Percentiles rank a stretch among this genome's conserved stretches.
These are phyloP conservation scores for Phytophthora brassicae DNA, from an alignment of 352 stramenopile species.

Conservation along the genomic window DNA sequence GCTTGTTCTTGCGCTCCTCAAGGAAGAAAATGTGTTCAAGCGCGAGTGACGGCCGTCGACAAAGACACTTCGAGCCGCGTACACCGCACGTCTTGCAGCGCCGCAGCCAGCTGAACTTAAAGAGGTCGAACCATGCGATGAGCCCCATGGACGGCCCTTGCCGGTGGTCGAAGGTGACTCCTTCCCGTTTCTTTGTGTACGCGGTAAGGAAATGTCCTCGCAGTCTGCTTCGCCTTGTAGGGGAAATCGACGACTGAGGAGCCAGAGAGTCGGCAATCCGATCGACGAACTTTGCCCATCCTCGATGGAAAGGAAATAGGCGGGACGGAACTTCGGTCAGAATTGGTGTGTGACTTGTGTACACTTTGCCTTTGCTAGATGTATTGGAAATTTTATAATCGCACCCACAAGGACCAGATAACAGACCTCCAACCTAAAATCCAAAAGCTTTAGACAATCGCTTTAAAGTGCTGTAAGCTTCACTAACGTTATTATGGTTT, in stretches of 20 bases:
- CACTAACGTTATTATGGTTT: no score
- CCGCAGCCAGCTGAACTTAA: slow-evolving; percentile 73
- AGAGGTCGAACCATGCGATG: slow-evolving; percentile 59
- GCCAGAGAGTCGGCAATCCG: slow-evolving; percentile 18
- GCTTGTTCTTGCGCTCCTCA: slow-evolving; percentile 83
- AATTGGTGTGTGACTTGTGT: neutral
- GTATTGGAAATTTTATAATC: no score
- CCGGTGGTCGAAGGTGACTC: no score
- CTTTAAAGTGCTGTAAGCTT: no score
- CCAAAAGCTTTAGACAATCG: no score
- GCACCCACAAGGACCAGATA: slow-evolving; percentile 1
- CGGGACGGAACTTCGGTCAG: neutral
- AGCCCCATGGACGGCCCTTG: slow-evolving; percentile 65
- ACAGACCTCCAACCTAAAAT: no score
- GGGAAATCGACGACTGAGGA: slow-evolving; percentile 25
- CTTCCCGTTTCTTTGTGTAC: no score
- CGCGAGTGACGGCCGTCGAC: slow-evolving; percentile 62
- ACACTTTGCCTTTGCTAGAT: neutral
- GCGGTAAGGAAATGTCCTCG: slow-evolving; percentile 4
- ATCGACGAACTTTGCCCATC: slow-evolving; percentile 16
- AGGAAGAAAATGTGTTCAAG: slow-evolving; percentile 84
- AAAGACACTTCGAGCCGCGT: slow-evolving; percentile 70
- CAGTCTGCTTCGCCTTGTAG: neutral
- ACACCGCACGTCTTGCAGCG: slow-evolving; percentile 62
- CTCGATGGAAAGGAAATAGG: slow-evolving; percentile 2